Base-by-base conservation (phyloP, 1,139 yeast species). In the Dujonia santamariae region DNA sequence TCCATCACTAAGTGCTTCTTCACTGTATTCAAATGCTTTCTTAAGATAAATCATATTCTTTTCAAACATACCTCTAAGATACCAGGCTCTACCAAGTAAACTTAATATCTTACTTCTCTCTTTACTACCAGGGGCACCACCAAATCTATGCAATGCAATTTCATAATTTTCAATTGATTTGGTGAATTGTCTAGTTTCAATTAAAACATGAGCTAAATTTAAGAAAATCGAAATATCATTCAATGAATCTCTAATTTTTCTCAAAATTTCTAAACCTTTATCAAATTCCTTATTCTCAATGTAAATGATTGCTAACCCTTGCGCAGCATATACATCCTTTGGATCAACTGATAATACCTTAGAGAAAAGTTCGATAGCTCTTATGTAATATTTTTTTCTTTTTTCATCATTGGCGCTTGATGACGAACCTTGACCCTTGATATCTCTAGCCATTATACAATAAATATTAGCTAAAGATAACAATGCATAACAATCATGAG, bases 251-350 rank as follows among this genome's bases (percentile, higher is more conserved):
- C 97, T 78, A 36, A 90, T 80, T 48, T 90, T 88, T 58, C 95
- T 77, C 52, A 94, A 80, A 35, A 88, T 81, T 46, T 87, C 95
- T 50, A 88, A 70, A 1, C 97, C 96, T 44, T 81, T 72, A 27
- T 76, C 80, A 16, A 78, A 63, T 40, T 86, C 82, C 50, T 85
- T 85, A 51, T 84, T 84, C 49, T 90, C 97, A 16, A 95, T 95
- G 57, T 87, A 85, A 8, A 90, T 79, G 36, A 92, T 88, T 1
- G 97, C 98, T 43, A 94, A 72, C 35, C 99, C 99, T 59, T 92
- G 98, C 1, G 98, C 98, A 2, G 97, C 99, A 62, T 83, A 92
- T 1, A 92, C 95, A 55, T 92, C 87, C 46, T 75, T 71, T 4
- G 92, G 77, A 60, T 92, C 98, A 24, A 88, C 67, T 33, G 85